These are phyloP conservation scores for Straminergon stramineum DNA, from an alignment of 225 moss, liverwort and hornwort genomes.

Conservation along the genomic window DNA sequence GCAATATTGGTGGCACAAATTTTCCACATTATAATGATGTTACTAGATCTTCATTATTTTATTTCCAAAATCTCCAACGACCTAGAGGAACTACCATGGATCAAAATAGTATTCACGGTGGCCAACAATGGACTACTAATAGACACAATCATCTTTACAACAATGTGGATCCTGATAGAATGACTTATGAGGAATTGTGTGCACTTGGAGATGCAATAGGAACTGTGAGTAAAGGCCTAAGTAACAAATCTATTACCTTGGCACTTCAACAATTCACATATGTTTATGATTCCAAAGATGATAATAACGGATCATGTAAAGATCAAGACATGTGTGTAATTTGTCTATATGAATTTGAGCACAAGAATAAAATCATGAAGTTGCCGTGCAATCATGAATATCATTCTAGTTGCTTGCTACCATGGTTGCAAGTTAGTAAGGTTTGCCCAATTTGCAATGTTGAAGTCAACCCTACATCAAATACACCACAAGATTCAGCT, in stretches of 20 bases:
- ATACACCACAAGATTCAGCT: neutral
- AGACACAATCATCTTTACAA: accelerated
- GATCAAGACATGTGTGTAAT: neutral
- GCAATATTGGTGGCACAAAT: accelerated
- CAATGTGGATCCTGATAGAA: neutral
- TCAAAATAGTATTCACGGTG: accelerated
- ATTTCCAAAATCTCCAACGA: accelerated
- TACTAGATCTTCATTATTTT: neutral
- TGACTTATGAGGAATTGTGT: neutral
- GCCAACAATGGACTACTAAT: no score
- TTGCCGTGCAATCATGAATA: neutral
- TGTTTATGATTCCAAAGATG: neutral
- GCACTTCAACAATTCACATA: neutral
- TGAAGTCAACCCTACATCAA: neutral
- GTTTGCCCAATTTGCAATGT: neutral
- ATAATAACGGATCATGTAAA: neutral
- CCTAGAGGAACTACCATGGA: accelerated
- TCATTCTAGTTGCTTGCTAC: neutral
- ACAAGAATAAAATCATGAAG: neutral
- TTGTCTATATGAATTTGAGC: neutral
- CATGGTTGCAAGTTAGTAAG: neutral
- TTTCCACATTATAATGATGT: no score
- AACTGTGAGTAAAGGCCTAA: neutral
- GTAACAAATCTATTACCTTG: neutral
- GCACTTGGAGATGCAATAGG: neutral